These are phyloP conservation scores for Blastosporella zonata DNA, from an alignment of 1,284 basidiomycete genomes.

Conservation along the genomic window DNA sequence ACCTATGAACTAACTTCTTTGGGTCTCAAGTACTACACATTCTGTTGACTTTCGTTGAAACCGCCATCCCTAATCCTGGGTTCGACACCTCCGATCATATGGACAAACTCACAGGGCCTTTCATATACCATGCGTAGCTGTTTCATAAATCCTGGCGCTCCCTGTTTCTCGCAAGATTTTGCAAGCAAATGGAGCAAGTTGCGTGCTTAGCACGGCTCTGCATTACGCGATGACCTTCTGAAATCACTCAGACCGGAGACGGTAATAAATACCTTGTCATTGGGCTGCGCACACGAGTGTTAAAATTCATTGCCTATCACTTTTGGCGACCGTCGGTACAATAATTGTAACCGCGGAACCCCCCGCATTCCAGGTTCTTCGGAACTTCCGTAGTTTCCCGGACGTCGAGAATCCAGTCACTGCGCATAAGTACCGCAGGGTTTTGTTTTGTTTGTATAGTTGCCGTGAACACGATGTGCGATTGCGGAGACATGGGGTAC, in stretches of 20 bases:
- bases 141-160: background rate
- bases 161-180: background rate
- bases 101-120: background rate
- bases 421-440: background rate
- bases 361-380: background rate
- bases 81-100: background rate
- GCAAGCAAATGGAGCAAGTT: background rate
- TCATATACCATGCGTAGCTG: background rate
- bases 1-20: background rate
- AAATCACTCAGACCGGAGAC: background rate
- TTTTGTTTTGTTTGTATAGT: background rate
- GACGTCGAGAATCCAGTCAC: background rate
- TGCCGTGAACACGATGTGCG: background rate
- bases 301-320: background rate
- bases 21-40: background rate
- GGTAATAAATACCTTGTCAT: background rate
- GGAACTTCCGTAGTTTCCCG: background rate
- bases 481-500: background rate
- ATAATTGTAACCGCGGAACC: background rate
- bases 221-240: background rate
- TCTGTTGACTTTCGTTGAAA: background rate
- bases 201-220: background rate
- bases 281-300: background rate
- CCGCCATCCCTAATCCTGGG: background rate
- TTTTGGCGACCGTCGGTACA: background rate